Evolutionary conservation across 352 stramenopile genomes (phyloP).

Genomic region (Phytopythium litorale): DNA sequence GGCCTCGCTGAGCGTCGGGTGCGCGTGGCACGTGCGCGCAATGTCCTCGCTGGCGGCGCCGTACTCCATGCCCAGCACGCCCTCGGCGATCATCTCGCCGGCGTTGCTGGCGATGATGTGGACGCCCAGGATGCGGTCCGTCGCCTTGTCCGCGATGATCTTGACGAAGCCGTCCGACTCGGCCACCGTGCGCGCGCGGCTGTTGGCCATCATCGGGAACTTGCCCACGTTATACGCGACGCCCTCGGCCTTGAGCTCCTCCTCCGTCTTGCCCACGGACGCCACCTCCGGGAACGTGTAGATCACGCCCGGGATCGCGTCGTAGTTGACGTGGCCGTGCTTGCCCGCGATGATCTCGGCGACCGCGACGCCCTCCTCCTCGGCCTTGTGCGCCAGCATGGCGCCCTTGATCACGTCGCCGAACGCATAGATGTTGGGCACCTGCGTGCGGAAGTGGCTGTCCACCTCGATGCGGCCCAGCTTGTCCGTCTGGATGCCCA

Average conservation of each 20-base stretch:
- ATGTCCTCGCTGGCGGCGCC: conserved; percentile 98
- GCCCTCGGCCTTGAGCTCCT: conserved; percentile 95
- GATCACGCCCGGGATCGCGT: conserved; percentile 98
- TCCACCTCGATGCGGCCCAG: conserved; percentile 96
- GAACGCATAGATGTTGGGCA: conserved; percentile 95
- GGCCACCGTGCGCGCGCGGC: conserved; percentile 91
- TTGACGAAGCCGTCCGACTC: conserved; percentile 97
- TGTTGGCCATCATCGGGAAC: conserved; percentile 99
- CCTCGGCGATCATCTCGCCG: conserved; percentile 99
- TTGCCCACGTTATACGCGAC: conserved; percentile 96
- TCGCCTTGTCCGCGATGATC: conserved; percentile 96
- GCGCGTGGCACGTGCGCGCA: conserved; percentile 97
- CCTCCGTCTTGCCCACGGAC: conserved; percentile 96
- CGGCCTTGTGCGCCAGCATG: conserved; percentile 99
- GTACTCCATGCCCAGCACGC: conserved; percentile 98
- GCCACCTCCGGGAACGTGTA: conserved; percentile 98
- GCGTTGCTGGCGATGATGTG: conserved; percentile 99
- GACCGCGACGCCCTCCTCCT: conserved; percentile 98
- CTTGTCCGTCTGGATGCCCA: conserved; percentile 97
- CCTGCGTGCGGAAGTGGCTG: conserved; percentile 95
- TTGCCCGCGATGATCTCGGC: conserved; percentile 97
- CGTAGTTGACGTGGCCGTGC: conserved; percentile 99
- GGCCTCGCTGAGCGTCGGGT: conserved; percentile 97
- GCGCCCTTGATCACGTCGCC: conserved; percentile 97
- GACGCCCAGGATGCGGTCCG: conserved; percentile 97